Percentiles rank a stretch among this genome's conserved stretches.
Evolutionary conservation across 2,329 filamentous ascomycete genomes (phyloP).

Genomic region (Fusarium sp.): DNA sequence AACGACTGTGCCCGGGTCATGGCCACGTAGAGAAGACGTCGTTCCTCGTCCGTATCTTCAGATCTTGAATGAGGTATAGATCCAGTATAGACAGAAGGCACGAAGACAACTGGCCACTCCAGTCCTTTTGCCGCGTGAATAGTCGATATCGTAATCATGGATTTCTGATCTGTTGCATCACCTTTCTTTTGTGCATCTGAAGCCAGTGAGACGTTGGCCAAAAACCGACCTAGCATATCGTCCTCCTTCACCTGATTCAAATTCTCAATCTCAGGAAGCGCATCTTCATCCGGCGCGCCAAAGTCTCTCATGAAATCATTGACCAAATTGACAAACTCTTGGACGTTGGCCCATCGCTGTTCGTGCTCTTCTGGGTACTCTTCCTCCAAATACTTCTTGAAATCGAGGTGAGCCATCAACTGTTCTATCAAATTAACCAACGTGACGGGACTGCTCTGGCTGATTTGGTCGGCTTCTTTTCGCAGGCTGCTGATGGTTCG

Average conservation of each 20-base stretch:
- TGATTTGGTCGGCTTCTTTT: conserved; percentile 49
- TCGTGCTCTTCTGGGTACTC: conserved; percentile 82
- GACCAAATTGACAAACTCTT: conserved; percentile 87
- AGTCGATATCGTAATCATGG: conserved; percentile 89
- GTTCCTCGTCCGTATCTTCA: conserved; percentile 89
- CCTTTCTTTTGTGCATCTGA: conserved; percentile 79
- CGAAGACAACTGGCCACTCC: conserved; percentile 96
- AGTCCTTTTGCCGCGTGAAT: conserved; percentile 97
- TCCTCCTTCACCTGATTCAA: conserved; percentile 76
- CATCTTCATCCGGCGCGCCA: conserved; percentile 64
- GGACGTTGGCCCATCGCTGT: conserved; percentile 86
- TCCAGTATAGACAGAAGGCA: conserved; percentile 89
- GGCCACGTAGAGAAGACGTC: conserved; percentile 90
- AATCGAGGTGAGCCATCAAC: conserved; percentile 74
- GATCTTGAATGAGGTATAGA: conserved; percentile 90
- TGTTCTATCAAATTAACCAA: conserved; percentile 65
- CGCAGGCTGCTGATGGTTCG: conserved; percentile 56
- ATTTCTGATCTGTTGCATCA: conserved; percentile 66
- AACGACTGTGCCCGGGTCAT: conserved; percentile 94
- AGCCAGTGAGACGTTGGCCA: conserved; percentile 91
- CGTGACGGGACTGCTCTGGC: conserved; percentile 48
- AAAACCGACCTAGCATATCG: conserved; percentile 77
- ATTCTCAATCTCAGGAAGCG: conserved; percentile 77
- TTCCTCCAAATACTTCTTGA: conserved; percentile 79
- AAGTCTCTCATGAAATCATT: conserved; percentile 73